Percentiles rank a stretch among this genome's conserved stretches.
phyloP scores from a whole-genome alignment of 768 basidiomycete genomes.

The Mycena amicta region DNA sequence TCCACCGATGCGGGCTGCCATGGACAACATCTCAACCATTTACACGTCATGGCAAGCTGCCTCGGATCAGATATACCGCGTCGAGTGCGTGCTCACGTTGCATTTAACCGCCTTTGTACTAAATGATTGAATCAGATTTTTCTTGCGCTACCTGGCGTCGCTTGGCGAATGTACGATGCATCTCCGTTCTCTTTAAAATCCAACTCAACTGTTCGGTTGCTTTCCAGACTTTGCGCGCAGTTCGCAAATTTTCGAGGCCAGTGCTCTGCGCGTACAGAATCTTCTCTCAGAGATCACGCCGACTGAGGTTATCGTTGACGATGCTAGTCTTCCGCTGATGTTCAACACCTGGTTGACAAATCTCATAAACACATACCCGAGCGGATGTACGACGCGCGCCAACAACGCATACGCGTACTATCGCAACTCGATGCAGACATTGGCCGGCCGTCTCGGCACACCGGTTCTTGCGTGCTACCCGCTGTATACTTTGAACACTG shows the following conservation, averaged over 20 bases:
- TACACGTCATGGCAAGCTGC: background rate
- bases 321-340: conserved; percentile 3
- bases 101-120: background rate
- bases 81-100: conserved; percentile 1
- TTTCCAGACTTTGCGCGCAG: conserved; percentile 1
- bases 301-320: background rate
- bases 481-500: background rate
- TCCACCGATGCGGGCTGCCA: background rate
- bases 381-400: conserved; percentile 8
- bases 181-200: background rate
- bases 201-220: background rate
- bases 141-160: conserved; percentile 8
- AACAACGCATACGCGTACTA: conserved; percentile 4
- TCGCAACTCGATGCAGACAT: background rate
- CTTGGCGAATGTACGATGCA: conserved; percentile 4
- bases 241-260: background rate
- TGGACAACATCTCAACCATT: background rate
- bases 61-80: background rate
- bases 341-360: conserved; percentile 11
- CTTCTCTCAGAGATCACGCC: conserved; percentile 12
- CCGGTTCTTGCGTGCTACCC: conserved; percentile 2
- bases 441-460: background rate
- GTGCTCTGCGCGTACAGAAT: conserved; percentile 1
- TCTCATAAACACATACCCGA: conserved; percentile 2
- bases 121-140: background rate